phyloP scores from a whole-genome alignment of 2,329 filamentous ascomycete species.

The Aureobasidium lini region DNA sequence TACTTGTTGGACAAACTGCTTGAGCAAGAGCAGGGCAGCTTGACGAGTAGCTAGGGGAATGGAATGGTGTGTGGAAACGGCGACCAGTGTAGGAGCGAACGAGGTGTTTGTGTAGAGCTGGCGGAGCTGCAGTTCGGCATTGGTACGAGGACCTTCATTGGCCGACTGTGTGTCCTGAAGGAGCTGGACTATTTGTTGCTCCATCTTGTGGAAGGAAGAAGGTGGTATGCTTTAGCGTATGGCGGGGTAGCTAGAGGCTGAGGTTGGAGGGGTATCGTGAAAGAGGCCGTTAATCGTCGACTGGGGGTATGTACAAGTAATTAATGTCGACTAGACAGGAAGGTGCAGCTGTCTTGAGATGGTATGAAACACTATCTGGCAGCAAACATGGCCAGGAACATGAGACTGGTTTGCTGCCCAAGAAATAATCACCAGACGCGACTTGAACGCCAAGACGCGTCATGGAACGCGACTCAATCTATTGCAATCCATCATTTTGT shows the following conservation, averaged over 20 bases:
- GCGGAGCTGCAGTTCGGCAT: conserved; percentile 77
- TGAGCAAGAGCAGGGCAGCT: conserved; percentile 69
- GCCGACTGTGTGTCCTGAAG: conserved; percentile 78
- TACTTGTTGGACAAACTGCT: conserved; percentile 73
- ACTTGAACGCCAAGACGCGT: neutral
- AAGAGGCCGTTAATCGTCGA: neutral
- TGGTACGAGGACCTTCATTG: conserved; percentile 68
- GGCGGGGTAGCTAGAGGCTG: neutral
- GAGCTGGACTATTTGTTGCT: conserved; percentile 84
- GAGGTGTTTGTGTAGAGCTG: conserved; percentile 59
- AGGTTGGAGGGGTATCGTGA: neutral
- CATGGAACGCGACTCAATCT: neutral
- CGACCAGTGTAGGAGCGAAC: conserved; percentile 72
- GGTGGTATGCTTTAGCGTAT: neutral
- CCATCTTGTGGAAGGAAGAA: conserved; percentile 49
- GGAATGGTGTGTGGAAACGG: conserved; percentile 69
- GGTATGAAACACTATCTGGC: neutral
- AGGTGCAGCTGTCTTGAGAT: neutral
- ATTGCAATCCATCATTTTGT: neutral
- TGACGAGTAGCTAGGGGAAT: conserved; percentile 72
- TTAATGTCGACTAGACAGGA: too few relatives aligned
- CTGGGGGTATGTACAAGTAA: neutral
- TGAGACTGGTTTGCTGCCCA: neutral
- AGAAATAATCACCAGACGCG: neutral
- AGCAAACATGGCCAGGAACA: neutral